phyloP scores from a whole-genome alignment of 1,139 yeast genomes.

The Scheffersomyces cryptocercus region DNA sequence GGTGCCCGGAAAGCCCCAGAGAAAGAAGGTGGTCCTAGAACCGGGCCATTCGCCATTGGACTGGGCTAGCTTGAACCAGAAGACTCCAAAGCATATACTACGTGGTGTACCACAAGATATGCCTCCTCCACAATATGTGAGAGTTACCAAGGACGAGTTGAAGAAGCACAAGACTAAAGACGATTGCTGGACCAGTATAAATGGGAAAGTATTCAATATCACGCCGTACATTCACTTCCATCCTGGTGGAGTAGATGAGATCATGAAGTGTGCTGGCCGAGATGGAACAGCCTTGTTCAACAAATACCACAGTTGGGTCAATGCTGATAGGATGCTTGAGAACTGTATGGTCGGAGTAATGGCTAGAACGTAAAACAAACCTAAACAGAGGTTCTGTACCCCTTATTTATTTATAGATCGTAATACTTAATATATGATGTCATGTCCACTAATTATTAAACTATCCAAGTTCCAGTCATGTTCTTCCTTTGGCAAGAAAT shows the following conservation, averaged over 20 bases:
- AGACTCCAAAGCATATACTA: slow-evolving; percentile 28
- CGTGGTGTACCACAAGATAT: slow-evolving; percentile 42
- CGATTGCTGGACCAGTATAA: slow-evolving; percentile 86
- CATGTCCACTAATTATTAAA: slow-evolving; percentile 45
- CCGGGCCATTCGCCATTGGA: slow-evolving; percentile 88
- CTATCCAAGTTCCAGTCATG: slow-evolving; percentile 73
- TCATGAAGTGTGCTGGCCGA: slow-evolving; percentile 78
- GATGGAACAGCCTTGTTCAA: slow-evolving; percentile 83
- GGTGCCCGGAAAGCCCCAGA: slow-evolving; percentile 15
- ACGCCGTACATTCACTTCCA: slow-evolving; percentile 83
- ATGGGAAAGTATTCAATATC: slow-evolving; percentile 81
- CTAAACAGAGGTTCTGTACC: not conserved
- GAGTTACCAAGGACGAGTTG: slow-evolving; percentile 62
- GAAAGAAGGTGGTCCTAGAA: slow-evolving; percentile 60
- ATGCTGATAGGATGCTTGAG: slow-evolving; percentile 77
- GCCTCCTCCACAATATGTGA: slow-evolving; percentile 47
- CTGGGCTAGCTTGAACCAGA: slow-evolving; percentile 68
- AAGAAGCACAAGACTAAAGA: slow-evolving; percentile 53
- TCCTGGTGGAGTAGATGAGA: slow-evolving; percentile 87
- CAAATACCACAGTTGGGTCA: slow-evolving; percentile 88
- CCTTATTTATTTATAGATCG: not conserved
- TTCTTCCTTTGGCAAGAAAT: slow-evolving; percentile 58
- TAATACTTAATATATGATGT: not conserved
- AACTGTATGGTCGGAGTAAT: slow-evolving; percentile 73
- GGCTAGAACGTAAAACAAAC: slow-evolving; percentile 4